A percentile compares a stretch with the other conserved stretches of the same genome.
These are phyloP conservation scores for Tulasnella sp. DNA, from an alignment of 768 basidiomycete genomes.

Conservation along the genomic window DNA sequence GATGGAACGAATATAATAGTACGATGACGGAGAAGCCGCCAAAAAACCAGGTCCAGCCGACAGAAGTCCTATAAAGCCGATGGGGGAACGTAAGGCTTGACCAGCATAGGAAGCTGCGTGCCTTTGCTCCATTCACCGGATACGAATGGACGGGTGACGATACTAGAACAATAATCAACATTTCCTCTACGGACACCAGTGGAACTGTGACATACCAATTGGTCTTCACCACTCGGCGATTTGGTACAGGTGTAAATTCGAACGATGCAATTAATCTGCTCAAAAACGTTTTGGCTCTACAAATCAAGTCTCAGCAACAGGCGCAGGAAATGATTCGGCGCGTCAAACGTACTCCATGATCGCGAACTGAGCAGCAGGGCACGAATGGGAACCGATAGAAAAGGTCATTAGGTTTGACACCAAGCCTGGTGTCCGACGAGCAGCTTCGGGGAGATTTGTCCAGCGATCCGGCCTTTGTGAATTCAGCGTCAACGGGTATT, in stretches of 20 bases:
- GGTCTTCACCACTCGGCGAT: conserved; percentile 41
- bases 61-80: no score
- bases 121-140: conserved; percentile 42
- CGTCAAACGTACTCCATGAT: conserved; percentile 41
- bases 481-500: conserved; percentile 6
- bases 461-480: conserved; percentile 60
- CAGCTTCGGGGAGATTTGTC: conserved; percentile 63
- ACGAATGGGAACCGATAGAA: conserved; percentile 71
- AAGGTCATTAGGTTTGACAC: conserved; percentile 38
- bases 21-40: no score
- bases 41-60: no score
- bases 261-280: conserved; percentile 60
- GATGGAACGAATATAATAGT: no score
- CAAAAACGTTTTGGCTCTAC: conserved; percentile 50
- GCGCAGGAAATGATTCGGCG: background rate
- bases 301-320: background rate
- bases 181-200: background rate
- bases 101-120: conserved; percentile 48
- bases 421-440: conserved; percentile 46
- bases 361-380: conserved; percentile 72
- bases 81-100: conserved; percentile 44
- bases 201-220: conserved; percentile 42
- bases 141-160: conserved; percentile 54
- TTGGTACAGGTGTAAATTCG: conserved; percentile 38
- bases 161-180: conserved; percentile 28